Evolutionary conservation across 225 moss, liverwort and hornwort species (phyloP).

Genomic region (Sphagnum contortum): DNA sequence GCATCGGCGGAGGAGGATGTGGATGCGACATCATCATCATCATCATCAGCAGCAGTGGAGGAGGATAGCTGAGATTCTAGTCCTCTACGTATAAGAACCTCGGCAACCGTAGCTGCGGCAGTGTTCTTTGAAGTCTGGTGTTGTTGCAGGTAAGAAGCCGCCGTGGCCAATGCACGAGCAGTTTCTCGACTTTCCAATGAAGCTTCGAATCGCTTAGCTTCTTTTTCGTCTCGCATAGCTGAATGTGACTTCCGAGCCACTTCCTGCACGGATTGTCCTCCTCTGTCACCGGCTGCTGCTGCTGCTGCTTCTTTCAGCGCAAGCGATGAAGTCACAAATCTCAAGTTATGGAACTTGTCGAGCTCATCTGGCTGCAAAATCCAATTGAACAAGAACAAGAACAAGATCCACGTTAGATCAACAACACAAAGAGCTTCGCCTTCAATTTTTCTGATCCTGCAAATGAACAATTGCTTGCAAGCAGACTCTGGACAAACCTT

Average conservation of each 20-base stretch:
- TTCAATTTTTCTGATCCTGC: too few species aligned
- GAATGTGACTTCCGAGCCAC: constrained; percentile 10
- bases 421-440: not conserved
- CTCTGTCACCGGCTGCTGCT: not conserved
- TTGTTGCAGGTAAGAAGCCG: constrained; percentile 32
- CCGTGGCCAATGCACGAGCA: constrained; percentile 31
- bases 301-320: constrained; percentile 38
- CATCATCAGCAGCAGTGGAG: too few species aligned
- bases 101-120: constrained; percentile 6
- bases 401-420: not conserved
- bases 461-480: too few species aligned
- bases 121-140: constrained; percentile 19
- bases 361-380: constrained; percentile 55
- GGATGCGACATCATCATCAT: constrained; percentile 10
- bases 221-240: not conserved
- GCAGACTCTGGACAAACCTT: too few species aligned
- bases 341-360: constrained; percentile 44
- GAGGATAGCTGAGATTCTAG: constrained; percentile 16
- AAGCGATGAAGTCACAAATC: constrained; percentile 73
- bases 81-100: constrained; percentile 11
- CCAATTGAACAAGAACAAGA: not conserved
- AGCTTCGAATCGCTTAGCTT: constrained; percentile 2
- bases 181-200: constrained; percentile 18
- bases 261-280: constrained; percentile 12
- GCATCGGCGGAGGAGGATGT: constrained; percentile 24